Percentiles rank a stretch among this genome's conserved stretches.
Evolutionary conservation across 1,139 yeast genomes (phyloP).

Genomic region (Suhomyces chickasaworum): DNA sequence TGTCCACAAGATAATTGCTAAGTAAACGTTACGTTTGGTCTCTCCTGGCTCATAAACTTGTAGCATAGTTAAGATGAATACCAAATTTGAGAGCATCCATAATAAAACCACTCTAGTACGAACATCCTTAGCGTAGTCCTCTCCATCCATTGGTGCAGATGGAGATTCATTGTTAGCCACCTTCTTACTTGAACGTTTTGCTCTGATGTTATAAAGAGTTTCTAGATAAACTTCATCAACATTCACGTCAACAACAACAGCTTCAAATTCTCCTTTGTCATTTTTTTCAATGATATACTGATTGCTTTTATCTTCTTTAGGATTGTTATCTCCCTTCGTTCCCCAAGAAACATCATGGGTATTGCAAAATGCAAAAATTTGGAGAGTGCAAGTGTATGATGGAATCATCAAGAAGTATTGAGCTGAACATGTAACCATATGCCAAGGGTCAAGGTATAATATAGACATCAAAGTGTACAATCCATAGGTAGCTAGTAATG

Average conservation of each 20-base stretch:
- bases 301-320: conserved; percentile 51
- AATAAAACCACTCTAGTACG: conserved; percentile 90
- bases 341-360: conserved; percentile 98
- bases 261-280: conserved; percentile 71
- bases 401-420: conserved; percentile 90
- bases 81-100: conserved; percentile 82
- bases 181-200: conserved; percentile 64
- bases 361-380: conserved; percentile 91
- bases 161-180: conserved; percentile 47
- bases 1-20: conserved; percentile 85
- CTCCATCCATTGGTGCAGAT: conserved; percentile 50
- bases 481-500: conserved; percentile 90
- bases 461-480: conserved; percentile 77
- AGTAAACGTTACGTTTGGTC: conserved; percentile 62
- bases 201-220: conserved; percentile 70
- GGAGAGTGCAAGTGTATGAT: conserved; percentile 87
- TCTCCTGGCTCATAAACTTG: conserved; percentile 74
- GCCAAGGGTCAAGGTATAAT: conserved; percentile 93
- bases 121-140: conserved; percentile 91
- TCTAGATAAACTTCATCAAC: conserved; percentile 86
- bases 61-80: conserved; percentile 82
- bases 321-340: conserved; percentile 87
- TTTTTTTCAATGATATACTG: conserved; percentile 51
- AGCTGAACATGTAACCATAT: conserved; percentile 75
- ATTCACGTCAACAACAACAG: conserved; percentile 87